Percentiles rank a stretch among this genome's conserved stretches.
Evolutionary conservation across 352 stramenopile genomes (phyloP).

Genomic region (Phytophthora europaea): DNA sequence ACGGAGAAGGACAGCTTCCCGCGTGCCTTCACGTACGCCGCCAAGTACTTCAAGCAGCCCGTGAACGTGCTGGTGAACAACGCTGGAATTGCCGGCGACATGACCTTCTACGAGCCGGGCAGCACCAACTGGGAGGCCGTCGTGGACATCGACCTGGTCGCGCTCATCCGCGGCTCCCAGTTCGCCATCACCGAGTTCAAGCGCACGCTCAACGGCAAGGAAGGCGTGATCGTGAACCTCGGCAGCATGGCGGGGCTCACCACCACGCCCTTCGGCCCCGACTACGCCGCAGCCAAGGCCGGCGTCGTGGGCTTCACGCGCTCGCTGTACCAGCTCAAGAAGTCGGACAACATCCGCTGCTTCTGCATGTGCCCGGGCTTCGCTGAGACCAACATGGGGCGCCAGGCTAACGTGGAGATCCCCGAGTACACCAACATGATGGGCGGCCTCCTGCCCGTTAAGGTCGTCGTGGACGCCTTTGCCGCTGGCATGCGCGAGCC

Average conservation of each 20-base stretch:
- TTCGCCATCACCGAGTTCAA: constrained; percentile 70
- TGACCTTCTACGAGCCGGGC: constrained; percentile 54
- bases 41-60: constrained; percentile 62
- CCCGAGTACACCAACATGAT: constrained; percentile 64
- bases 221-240: constrained; percentile 80
- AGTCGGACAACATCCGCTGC: constrained; percentile 75
- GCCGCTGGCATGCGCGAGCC: constrained; percentile 53
- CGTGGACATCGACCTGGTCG: constrained; percentile 78
- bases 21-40: constrained; percentile 65
- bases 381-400: constrained; percentile 75
- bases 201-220: constrained; percentile 64
- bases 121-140: constrained; percentile 68
- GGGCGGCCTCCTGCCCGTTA: constrained; percentile 61
- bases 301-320: constrained; percentile 81
- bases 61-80: constrained; percentile 89
- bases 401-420: constrained; percentile 42
- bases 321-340: constrained; percentile 68
- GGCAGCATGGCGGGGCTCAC: constrained; percentile 71
- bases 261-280: constrained; percentile 61
- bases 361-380: constrained; percentile 80
- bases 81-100: constrained; percentile 72
- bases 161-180: constrained; percentile 77
- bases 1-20: constrained; percentile 73
- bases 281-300: constrained; percentile 81
- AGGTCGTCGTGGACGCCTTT: constrained; percentile 68